phyloP scores from a whole-genome alignment of 2,329 filamentous ascomycete genomes.

The Catunica adiposa region DNA sequence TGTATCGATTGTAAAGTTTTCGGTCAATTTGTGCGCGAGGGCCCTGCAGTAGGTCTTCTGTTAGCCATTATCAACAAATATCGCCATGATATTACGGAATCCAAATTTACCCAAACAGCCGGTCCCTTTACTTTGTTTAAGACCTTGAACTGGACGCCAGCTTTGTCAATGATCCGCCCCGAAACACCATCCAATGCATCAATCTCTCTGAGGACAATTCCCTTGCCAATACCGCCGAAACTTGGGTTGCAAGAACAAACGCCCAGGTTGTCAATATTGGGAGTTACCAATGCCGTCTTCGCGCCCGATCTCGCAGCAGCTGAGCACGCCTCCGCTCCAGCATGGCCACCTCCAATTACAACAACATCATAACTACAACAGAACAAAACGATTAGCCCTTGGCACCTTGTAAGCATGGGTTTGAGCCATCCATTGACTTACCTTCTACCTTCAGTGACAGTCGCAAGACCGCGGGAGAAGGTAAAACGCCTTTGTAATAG shows the following conservation, averaged over 20 bases:
- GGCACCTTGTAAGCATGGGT: neutral
- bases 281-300: conserved; percentile 76
- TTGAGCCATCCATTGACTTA: neutral
- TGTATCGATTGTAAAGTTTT: conserved; percentile 71
- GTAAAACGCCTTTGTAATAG: neutral
- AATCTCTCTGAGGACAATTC: conserved; percentile 86
- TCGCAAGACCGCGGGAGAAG: conserved; percentile 5
- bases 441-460: conserved; percentile 1
- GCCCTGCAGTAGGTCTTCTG: conserved; percentile 31
- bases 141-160: conserved; percentile 83
- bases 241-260: conserved; percentile 95
- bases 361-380: conserved; percentile 60
- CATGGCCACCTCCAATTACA: conserved; percentile 90
- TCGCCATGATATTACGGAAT: neutral
- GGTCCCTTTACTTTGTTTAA: conserved; percentile 82
- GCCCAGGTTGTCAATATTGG: conserved; percentile 72
- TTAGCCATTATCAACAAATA: conserved; percentile 2
- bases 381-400: neutral
- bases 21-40: conserved; percentile 93
- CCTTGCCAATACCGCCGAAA: conserved; percentile 96
- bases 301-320: conserved; percentile 81
- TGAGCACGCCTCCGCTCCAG: conserved; percentile 82
- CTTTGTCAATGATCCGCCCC: conserved; percentile 78
- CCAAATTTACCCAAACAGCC: conserved; percentile 58
- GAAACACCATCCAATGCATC: conserved; percentile 87